Base-by-base conservation (phyloP, 2,329 filamentous ascomycete genomes). In the Fusarium sp. region DNA sequence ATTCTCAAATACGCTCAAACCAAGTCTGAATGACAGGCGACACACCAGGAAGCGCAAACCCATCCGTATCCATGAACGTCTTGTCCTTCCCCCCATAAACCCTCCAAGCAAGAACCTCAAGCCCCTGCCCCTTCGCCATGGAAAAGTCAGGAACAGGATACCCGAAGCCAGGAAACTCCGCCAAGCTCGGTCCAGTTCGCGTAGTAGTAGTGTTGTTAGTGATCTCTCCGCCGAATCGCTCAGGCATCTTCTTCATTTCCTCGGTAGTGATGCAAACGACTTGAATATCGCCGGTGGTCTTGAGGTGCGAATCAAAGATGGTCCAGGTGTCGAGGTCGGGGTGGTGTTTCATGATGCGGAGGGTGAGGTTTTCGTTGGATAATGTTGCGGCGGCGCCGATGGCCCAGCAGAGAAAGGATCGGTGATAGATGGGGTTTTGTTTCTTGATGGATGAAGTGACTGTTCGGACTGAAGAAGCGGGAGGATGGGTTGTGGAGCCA, bases 61-160 rank as follows among this genome's bases (percentile, higher is more conserved):
- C 52, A 46, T 55, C 52, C 9, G 52, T 26, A 33, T 55, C 52
- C 52, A 55, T 33, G 15, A 55, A 55, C 12, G 14, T 6, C 20
- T n/a, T 46, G 23, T 46, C 20, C 12, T 15, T 12, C 23, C 38
- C 23, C 9, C 52, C 52, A 33, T 26, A 33, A 12, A 55, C 27
- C 2, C 52, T 44, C 52, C 52, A 55, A 7, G 52, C 52, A 2
- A 55, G 1, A 5, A 55, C 27, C 20, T 55, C 38, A 1, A 23
- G 7, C 8, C 52, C 52, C 4, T 23, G 8, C 0, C 33, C 15
- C 15, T 18, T 14, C 3, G 30, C 3, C 0, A 6, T 12, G 2
- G 12, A 41, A n/a, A 55, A 55, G 4, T 26, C 27, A 18, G 52
- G 52, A 7, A n/a, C 12, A 3, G n/a, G 41, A 3, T 20, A 30